Percentiles rank a stretch among this genome's conserved stretches.
These are phyloP conservation scores for Fusarium haematococcum DNA, from an alignment of 2,329 filamentous ascomycete species.

Conservation along the genomic window DNA sequence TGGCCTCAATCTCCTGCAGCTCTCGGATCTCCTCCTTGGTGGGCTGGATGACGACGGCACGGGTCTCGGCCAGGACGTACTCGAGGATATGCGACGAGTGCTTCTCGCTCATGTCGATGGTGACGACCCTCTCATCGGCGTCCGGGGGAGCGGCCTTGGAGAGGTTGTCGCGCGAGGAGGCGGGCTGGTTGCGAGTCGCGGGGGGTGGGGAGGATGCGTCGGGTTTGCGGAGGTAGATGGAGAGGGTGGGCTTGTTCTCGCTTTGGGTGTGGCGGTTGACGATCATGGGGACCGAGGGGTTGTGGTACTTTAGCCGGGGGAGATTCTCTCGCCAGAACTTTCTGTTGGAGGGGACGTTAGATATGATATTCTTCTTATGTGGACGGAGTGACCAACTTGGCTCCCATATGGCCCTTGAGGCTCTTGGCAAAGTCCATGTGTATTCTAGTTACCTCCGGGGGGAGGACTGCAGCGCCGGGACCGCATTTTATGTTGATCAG, in stretches of 20 bases:
- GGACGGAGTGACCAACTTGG: slow-evolving; percentile 66
- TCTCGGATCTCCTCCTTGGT: slow-evolving; percentile 70
- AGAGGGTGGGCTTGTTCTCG: slow-evolving; percentile 69
- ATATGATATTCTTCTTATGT: not conserved
- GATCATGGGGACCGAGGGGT: slow-evolving; percentile 85
- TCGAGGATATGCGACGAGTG: slow-evolving; percentile 72
- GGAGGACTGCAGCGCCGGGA: slow-evolving; percentile 84
- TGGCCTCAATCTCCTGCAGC: slow-evolving; percentile 68
- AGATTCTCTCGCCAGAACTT: slow-evolving; percentile 91
- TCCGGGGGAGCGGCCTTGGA: slow-evolving; percentile 62
- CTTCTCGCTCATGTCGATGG: slow-evolving; percentile 73
- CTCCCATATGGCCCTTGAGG: slow-evolving; percentile 74
- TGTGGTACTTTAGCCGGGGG: slow-evolving; percentile 92
- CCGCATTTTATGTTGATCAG: slow-evolving; percentile 82
- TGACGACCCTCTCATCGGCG: slow-evolving; percentile 62
- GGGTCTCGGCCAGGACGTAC: slow-evolving; percentile 71
- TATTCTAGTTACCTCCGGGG: slow-evolving; percentile 79
- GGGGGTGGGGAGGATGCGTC: slow-evolving; percentile 40
- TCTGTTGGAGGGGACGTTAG: slow-evolving; percentile 59
- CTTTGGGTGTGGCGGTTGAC: slow-evolving; percentile 76
- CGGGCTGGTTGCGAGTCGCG: slow-evolving; percentile 52
- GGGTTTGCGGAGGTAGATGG: slow-evolving; percentile 70
- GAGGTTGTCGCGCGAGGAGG: slow-evolving; percentile 60
- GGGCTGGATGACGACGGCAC: slow-evolving; percentile 67
- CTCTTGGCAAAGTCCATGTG: slow-evolving; percentile 77